A percentile compares a stretch with the other conserved stretches of the same genome.
Evolutionary conservation across 352 stramenopile species (phyloP).

Genomic region (Phytophthora citricola): DNA sequence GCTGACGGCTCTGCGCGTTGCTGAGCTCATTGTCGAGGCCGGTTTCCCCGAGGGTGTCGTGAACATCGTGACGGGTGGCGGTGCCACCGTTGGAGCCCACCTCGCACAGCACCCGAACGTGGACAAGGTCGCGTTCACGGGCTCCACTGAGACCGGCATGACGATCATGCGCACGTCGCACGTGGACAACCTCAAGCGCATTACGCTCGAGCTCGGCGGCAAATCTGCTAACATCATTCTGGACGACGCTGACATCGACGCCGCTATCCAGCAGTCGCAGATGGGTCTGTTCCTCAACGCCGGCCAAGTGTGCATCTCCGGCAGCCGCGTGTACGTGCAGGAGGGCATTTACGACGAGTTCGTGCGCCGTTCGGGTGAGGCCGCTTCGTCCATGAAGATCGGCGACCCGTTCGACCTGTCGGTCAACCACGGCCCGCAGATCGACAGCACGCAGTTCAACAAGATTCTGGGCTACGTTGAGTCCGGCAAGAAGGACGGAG

Average conservation of each 20-base stretch:
- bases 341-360: constrained; percentile 89
- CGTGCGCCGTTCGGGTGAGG: constrained; percentile 58
- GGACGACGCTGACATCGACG: constrained; percentile 70
- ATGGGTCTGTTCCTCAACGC: constrained; percentile 83
- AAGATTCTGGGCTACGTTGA: constrained; percentile 87
- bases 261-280: constrained; percentile 50
- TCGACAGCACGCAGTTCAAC: constrained; percentile 69
- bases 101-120: constrained; percentile 60
- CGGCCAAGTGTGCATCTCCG: constrained; percentile 89
- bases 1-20: constrained; percentile 90
- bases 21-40: constrained; percentile 79
- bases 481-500: constrained; percentile 80
- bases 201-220: constrained; percentile 79
- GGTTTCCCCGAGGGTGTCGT: constrained; percentile 80
- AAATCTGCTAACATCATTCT: constrained; percentile 82
- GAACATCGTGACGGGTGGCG: constrained; percentile 76
- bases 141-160: constrained; percentile 62
- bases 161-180: constrained; percentile 59
- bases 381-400: constrained; percentile 58
- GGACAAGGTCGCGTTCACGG: constrained; percentile 86
- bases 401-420: constrained; percentile 52
- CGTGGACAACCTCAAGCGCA: constrained; percentile 71
- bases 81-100: constrained; percentile 47
- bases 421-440: constrained; percentile 58
- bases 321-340: constrained; percentile 87